Evolutionary conservation across 2,329 filamentous ascomycete species (phyloP), one percentile per base, ranked within the genome.

Genomic region (Paracamarosporium sp.): DNA sequence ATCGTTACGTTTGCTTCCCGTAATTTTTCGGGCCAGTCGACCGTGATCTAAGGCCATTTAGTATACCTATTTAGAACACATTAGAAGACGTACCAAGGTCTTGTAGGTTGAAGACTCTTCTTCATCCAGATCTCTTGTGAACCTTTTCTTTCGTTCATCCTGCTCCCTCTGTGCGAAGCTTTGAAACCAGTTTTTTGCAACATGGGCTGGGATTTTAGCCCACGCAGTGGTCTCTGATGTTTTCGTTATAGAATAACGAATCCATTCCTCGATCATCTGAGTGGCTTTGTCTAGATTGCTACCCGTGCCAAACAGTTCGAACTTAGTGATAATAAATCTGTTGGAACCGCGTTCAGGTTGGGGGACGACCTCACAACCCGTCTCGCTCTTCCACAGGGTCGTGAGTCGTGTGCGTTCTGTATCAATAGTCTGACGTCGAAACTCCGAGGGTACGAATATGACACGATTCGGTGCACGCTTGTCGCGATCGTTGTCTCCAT

Each of bases 221-320:
- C 73, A 76, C 5, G 62, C 61, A 25, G 67, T 53, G 1, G 72
- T 64, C 1, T 61, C 60, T 50, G 52, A 46, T 13, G 64, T 66
- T 50, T 68, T 74, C 22, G 17, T 51, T 13, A 53, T 52, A 5
- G 66, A 57, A 13, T 57, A 62, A 2, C 59, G 56, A 6, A 76
- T 71, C 72, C 72, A 76, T 12, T 69, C 50, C 48, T 75, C 71
- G 44, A 75, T 50, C 7, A 55, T 41, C 41, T 35, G 30, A 7
- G 62, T 20, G 6, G 69, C 70, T 4, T 57, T 62, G 12, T 71
- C 67, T 1, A 70, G 46, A 3, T 60, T 56, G 3, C 53, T 7
- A 11, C 63, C 67, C 2, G 61, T 44, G 9, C 70, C 69, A 36
- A 59, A 68, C 4, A 75, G 55, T 4, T 69, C 65, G 47, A 76